phyloP scores from a whole-genome alignment of 2,329 filamentous ascomycete species.

The Zymoseptoria pseudotritici region DNA sequence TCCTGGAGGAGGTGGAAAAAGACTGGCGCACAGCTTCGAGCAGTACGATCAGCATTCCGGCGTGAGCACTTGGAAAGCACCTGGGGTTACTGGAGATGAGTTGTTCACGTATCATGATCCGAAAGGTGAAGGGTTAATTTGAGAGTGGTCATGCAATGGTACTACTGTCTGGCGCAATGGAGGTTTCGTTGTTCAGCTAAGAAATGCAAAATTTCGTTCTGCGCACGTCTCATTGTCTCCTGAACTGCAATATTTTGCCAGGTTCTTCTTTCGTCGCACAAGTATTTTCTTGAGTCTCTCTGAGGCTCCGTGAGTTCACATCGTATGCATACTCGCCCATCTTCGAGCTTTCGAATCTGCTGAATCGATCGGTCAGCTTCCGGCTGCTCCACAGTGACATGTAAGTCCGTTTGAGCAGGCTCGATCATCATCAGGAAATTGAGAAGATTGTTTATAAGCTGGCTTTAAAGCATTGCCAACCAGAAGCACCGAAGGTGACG shows the following conservation, averaged over 20 bases:
- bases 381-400: not conserved
- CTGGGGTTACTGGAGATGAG: slow-evolving; percentile 42
- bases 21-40: slow-evolving; percentile 47
- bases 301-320: too few species aligned
- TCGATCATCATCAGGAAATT: slow-evolving; percentile 1
- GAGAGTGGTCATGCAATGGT: not conserved
- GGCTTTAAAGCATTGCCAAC: slow-evolving; percentile 28
- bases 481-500: slow-evolving; percentile 14
- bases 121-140: not conserved
- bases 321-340: not conserved
- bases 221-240: too few species aligned
- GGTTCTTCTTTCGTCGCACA: too few species aligned
- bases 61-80: slow-evolving; percentile 49
- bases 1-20: slow-evolving; percentile 57
- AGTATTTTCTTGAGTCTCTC: too few species aligned
- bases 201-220: not conserved
- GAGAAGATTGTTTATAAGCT: slow-evolving; percentile 27
- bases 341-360: not conserved
- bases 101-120: slow-evolving; percentile 55
- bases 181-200: not conserved
- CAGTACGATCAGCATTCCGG: slow-evolving; percentile 49
- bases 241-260: too few species aligned
- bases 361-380: not conserved
- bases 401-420: not conserved
- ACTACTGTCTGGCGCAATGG: not conserved